phyloP scores from a whole-genome alignment of 257 asterid species.

The Solanum boliviense region DNA sequence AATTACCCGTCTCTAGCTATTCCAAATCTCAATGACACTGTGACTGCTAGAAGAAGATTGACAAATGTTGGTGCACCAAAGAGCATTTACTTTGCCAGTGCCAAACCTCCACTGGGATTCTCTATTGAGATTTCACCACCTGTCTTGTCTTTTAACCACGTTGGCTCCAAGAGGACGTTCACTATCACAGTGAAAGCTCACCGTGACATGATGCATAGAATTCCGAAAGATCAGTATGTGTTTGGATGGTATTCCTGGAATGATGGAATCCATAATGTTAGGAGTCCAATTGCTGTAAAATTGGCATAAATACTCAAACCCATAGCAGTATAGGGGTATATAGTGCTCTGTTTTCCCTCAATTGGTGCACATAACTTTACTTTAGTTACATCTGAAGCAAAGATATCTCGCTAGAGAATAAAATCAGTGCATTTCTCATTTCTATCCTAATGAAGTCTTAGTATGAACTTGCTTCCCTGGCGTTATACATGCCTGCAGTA shows the following conservation, averaged over 20 bases:
- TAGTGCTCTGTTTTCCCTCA: neutral
- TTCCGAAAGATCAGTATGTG: conserved; percentile 6
- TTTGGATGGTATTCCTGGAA: conserved; percentile 37
- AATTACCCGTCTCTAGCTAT: conserved; percentile 76
- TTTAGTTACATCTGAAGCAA: neutral
- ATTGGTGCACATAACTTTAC: neutral
- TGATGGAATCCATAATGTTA: conserved; percentile 24
- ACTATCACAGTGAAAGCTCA: conserved; percentile 42
- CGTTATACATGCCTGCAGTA: neutral
- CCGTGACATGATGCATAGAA: neutral
- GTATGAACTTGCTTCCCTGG: neutral
- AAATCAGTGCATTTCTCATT: neutral
- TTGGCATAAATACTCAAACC: conserved; percentile 9
- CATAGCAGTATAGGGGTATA: neutral
- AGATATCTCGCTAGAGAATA: neutral
- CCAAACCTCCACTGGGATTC: conserved; percentile 57
- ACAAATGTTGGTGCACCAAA: conserved; percentile 54
- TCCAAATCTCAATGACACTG: conserved; percentile 36
- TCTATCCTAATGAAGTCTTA: neutral
- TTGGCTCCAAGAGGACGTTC: conserved; percentile 50
- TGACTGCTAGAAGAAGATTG: conserved; percentile 44
- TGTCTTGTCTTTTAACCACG: conserved; percentile 29
- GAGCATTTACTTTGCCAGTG: conserved; percentile 44
- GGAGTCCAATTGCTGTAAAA: conserved; percentile 38
- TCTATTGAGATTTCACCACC: conserved; percentile 50